phyloP scores from a whole-genome alignment of 202 grass and related monocot genomes.

The Brachypodium distachyon region DNA sequence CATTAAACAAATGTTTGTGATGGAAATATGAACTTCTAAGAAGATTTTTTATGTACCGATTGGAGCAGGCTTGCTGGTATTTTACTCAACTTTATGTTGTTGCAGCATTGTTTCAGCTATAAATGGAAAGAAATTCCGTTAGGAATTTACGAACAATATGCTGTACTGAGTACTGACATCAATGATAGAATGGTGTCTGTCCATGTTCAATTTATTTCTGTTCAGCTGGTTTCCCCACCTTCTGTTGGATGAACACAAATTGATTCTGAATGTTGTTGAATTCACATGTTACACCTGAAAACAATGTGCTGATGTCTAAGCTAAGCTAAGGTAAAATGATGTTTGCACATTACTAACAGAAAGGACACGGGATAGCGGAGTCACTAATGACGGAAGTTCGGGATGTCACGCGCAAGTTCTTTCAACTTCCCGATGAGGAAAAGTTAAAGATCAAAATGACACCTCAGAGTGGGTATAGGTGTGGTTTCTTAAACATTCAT shows the following conservation, averaged over 20 bases:
- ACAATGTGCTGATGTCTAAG: not conserved
- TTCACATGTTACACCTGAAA: not conserved
- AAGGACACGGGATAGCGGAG: constrained; percentile 69
- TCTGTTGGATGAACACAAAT: not conserved
- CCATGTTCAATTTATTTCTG: not conserved
- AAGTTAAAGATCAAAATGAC: constrained; percentile 92
- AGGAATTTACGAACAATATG: not conserved
- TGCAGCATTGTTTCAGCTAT: not conserved
- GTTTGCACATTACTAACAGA: constrained; percentile 30
- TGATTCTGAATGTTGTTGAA: not conserved
- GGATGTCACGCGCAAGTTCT: constrained; percentile 58
- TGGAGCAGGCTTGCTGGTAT: not conserved
- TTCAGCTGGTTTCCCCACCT: not conserved
- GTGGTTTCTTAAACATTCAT: not conserved
- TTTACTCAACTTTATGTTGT: not conserved
- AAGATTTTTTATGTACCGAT: not conserved
- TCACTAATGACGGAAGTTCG: constrained; percentile 66
- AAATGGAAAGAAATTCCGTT: not conserved
- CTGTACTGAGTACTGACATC: not conserved
- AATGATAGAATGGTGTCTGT: not conserved
- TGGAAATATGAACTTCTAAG: not conserved
- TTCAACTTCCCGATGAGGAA: constrained; percentile 68
- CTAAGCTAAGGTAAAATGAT: not conserved
- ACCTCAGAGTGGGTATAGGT: constrained; percentile 80
- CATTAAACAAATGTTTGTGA: not conserved